Evolutionary conservation across 2,329 filamentous ascomycete genomes (phyloP).

Genomic region (Aureobasidium sp.): DNA sequence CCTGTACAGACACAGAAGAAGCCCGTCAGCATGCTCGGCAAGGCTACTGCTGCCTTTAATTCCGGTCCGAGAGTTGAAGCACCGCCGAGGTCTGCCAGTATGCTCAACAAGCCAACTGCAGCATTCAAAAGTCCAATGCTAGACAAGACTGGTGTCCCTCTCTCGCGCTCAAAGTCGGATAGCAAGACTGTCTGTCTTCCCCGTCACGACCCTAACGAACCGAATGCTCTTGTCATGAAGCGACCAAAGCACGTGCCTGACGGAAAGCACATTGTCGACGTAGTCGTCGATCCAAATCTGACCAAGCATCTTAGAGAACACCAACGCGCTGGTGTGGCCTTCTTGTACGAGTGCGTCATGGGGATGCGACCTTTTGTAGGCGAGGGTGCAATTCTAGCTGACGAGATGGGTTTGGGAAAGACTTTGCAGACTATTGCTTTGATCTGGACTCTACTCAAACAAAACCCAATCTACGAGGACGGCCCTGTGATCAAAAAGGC

Average conservation of each 20-base stretch:
- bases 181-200: constrained; percentile 45
- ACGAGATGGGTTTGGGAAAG: constrained; percentile 72
- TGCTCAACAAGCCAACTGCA: constrained; percentile 33
- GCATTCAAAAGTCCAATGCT: constrained; percentile 58
- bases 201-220: constrained; percentile 56
- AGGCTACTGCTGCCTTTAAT: background rate
- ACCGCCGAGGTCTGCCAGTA: background rate
- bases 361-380: constrained; percentile 60
- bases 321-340: constrained; percentile 62
- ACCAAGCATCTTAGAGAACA: constrained; percentile 58
- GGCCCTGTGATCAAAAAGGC: constrained; percentile 61
- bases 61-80: constrained; percentile 26
- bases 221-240: constrained; percentile 61
- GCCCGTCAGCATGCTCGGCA: background rate
- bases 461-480: constrained; percentile 57
- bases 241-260: constrained; percentile 49
- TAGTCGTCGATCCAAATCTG: constrained; percentile 63
- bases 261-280: constrained; percentile 62
- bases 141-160: constrained; percentile 40
- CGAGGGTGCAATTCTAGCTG: constrained; percentile 63
- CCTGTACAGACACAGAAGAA: constrained; percentile 15
- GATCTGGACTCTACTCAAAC: constrained; percentile 65
- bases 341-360: constrained; percentile 72
- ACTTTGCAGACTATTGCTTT: constrained; percentile 66
- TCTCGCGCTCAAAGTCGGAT: constrained; percentile 34